Percentiles rank a stretch among this genome's conserved stretches.
phyloP scores from a whole-genome alignment of 1,284 basidiomycete species.

The Anthracocystis setariae region DNA sequence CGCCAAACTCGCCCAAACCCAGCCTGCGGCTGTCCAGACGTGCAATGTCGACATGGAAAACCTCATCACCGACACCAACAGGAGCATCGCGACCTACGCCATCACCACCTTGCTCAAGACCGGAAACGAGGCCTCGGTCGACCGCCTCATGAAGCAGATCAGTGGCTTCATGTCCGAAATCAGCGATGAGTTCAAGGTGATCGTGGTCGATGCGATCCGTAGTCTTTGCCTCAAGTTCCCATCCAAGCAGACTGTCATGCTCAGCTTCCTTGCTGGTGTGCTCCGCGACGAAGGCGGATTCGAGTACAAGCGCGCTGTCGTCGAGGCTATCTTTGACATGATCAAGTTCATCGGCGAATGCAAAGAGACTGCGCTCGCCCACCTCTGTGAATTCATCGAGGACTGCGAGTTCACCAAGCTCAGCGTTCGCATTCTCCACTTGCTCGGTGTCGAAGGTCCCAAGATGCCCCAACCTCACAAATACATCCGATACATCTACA shows the following conservation, averaged over 20 bases:
- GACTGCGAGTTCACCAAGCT: constrained; percentile 99
- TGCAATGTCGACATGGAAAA: constrained; percentile 99
- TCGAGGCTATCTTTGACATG: constrained; percentile 99
- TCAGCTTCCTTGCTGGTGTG: constrained; percentile 72
- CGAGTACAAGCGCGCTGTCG: constrained; percentile 98
- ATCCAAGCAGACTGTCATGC: constrained; percentile 79
- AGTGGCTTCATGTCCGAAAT: constrained; percentile 99
- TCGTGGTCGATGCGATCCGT: constrained; percentile 98
- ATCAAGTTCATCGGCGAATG: constrained; percentile 95
- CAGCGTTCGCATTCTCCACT: constrained; percentile 92
- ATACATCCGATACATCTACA: constrained; percentile 99
- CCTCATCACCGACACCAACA: constrained; percentile 94
- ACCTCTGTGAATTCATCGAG: constrained; percentile 99
- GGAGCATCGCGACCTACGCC: constrained; percentile 96
- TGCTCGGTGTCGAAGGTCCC: constrained; percentile 95
- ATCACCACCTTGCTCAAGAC: constrained; percentile 99
- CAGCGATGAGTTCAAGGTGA: constrained; percentile 99
- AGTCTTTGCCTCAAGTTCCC: constrained; percentile 99
- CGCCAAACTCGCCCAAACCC: constrained; percentile 79
- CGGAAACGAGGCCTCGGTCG: constrained; percentile 97
- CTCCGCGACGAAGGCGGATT: constrained; percentile 85
- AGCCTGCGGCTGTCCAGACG: constrained; percentile 83
- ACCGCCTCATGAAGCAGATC: constrained; percentile 99
- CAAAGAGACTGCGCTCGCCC: constrained; percentile 87
- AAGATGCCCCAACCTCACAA: constrained; percentile 94